A percentile compares a stretch with the other conserved stretches of the same genome.
Evolutionary conservation across 2,329 filamentous ascomycete species (phyloP).

Genomic region (Ophiostoma populinum): DNA sequence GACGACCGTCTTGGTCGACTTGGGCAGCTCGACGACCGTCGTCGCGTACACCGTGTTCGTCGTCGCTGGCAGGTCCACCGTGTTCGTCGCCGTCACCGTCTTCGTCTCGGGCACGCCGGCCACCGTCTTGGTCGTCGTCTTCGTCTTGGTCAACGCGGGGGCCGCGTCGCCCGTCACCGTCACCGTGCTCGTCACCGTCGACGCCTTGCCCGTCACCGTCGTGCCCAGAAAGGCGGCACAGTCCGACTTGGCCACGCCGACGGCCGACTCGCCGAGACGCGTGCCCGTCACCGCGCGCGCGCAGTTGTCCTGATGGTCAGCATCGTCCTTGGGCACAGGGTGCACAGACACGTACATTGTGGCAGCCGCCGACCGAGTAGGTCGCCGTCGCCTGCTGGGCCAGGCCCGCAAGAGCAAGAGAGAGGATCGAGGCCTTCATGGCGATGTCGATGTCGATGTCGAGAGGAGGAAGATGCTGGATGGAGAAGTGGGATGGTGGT

Average conservation of each 20-base stretch:
- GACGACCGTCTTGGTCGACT: neutral
- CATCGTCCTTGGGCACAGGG: no score
- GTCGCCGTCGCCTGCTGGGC: conserved; percentile 2
- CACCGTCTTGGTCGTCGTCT: neutral
- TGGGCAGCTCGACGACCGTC: neutral
- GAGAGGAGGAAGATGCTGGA: neutral
- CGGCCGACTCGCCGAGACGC: neutral
- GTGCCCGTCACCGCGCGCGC: conserved; percentile 1
- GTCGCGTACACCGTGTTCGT: conserved; percentile 1
- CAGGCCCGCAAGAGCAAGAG: neutral
- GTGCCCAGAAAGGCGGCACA: neutral
- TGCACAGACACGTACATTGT: neutral
- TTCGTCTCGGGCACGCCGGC: neutral
- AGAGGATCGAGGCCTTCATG: conserved; percentile 2
- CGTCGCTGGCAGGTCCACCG: neutral
- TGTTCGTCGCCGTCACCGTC: neutral
- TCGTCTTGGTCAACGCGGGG: neutral
- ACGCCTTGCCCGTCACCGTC: neutral
- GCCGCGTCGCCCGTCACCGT: neutral
- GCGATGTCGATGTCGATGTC: neutral
- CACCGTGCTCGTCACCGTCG: neutral
- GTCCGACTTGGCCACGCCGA: neutral
- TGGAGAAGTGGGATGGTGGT: neutral
- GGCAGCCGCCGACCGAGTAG: neutral
- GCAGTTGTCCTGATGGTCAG: conserved; percentile 1